A percentile compares a stretch with the other conserved stretches of the same genome.
Conservation (phyloP, 345 rosid species). For the Psidium friedrichsthalianum region DNA sequence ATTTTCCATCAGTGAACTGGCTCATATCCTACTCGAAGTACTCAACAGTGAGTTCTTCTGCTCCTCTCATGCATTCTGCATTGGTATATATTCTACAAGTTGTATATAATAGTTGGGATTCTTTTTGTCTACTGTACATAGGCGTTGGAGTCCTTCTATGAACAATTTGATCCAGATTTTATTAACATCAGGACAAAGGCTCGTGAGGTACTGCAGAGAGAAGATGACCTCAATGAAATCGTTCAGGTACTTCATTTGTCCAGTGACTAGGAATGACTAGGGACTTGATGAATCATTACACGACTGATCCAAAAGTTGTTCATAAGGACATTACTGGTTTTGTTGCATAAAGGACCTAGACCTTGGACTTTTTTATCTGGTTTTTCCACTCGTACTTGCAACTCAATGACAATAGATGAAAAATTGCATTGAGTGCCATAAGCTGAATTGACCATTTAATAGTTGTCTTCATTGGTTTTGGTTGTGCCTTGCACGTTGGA, state of each 20-base stretch:
- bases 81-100: not conserved
- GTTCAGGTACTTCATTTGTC: conserved; percentile 54
- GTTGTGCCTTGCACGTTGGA: not conserved
- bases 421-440: not conserved
- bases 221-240: conserved; percentile 98
- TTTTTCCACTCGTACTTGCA: not conserved
- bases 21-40: conserved; percentile 99
- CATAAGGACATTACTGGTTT: not conserved
- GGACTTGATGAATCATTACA: not conserved
- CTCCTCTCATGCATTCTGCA: not conserved
- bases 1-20: conserved; percentile 99
- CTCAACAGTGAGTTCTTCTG: conserved; percentile 50
- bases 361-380: not conserved
- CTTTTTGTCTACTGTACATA: conserved; percentile 5
- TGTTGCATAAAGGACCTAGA: not conserved
- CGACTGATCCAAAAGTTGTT: not conserved
- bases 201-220: conserved; percentile 98
- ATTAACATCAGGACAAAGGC: conserved; percentile 98
- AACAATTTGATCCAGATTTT: conserved; percentile 93
- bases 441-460: not conserved
- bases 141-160: conserved; percentile 98
- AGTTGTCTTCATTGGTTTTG: not conserved
- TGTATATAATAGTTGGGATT: not conserved
- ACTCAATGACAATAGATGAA: not conserved
- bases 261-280: not conserved